These are phyloP conservation scores for Sugiyamaella xylanicola DNA, from an alignment of 1,139 yeast species.

Conservation along the genomic window DNA sequence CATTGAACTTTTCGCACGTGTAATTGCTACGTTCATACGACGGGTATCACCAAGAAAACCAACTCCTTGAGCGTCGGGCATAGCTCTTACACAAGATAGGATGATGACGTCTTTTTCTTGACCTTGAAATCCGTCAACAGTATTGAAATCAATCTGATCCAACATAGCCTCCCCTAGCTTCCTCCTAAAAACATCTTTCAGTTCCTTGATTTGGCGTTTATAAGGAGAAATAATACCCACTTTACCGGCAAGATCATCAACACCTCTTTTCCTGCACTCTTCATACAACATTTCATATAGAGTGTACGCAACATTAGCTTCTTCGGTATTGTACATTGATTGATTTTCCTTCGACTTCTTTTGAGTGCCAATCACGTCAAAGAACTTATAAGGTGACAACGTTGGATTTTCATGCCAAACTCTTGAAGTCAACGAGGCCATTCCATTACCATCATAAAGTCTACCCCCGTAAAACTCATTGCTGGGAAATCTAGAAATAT, in stretches of 20 bases:
- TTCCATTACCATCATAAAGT: conserved; percentile 73
- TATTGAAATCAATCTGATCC: conserved; percentile 79
- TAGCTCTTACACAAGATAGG: conserved; percentile 93
- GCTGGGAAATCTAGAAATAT: conserved; percentile 84
- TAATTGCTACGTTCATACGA: conserved; percentile 94
- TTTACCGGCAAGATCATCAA: conserved; percentile 61
- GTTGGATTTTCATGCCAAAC: conserved; percentile 67
- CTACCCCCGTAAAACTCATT: conserved; percentile 73
- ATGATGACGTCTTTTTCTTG: conserved; percentile 94
- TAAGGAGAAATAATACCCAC: conserved; percentile 95
- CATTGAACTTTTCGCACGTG: conserved; percentile 88
- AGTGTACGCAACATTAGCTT: conserved; percentile 72
- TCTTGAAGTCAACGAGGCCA: conserved; percentile 59
- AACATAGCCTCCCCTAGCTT: conserved; percentile 65
- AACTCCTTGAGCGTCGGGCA: conserved; percentile 57
- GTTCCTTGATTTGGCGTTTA: conserved; percentile 73
- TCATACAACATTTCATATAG: conserved; percentile 50
- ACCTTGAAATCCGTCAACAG: conserved; percentile 98
- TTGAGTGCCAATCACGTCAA: conserved; percentile 68
- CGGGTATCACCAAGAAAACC: conserved; percentile 89
- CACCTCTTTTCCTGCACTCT: conserved; percentile 40
- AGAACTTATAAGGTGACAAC: conserved; percentile 78
- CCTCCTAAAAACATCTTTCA: conserved; percentile 59
- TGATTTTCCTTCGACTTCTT: conserved; percentile 61
- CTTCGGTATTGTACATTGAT: conserved; percentile 70